phyloP scores from a whole-genome alignment of 2,329 filamentous ascomycete genomes.

The Trichoderma lentiforme region DNA sequence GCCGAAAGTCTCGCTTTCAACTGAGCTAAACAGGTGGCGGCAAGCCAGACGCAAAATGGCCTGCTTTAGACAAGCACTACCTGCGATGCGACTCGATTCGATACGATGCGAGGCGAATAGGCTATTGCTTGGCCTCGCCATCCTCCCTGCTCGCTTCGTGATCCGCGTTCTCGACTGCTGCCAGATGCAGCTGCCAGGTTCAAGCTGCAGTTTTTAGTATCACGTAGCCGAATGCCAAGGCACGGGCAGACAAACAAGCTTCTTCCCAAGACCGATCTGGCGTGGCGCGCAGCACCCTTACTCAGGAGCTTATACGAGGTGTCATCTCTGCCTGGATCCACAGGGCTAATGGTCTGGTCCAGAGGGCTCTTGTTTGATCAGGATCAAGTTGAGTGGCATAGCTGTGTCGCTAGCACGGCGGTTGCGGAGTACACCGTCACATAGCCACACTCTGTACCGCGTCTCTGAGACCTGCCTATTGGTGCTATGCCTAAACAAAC shows the following conservation, averaged over 20 bases:
- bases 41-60: neutral
- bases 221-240: constrained; percentile 2
- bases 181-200: neutral
- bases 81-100: neutral
- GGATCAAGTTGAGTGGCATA: neutral
- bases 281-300: neutral
- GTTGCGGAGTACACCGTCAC: neutral
- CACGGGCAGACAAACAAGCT: constrained; percentile 11
- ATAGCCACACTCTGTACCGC: neutral
- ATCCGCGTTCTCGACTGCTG: neutral
- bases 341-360: neutral
- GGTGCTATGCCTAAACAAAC: neutral
- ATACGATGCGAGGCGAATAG: neutral
- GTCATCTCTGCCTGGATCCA: constrained; percentile 10
- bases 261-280: constrained; percentile 16
- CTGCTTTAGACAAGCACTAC: neutral
- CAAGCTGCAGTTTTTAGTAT: neutral
- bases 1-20: neutral
- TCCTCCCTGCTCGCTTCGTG: neutral
- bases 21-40: neutral
- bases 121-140: neutral
- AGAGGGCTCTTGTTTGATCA: neutral
- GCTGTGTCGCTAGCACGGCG: neutral
- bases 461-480: neutral
- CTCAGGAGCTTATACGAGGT: constrained; percentile 14